phyloP scores from a whole-genome alignment of 345 rosid genomes.

The Eucalyptus caleyi region DNA sequence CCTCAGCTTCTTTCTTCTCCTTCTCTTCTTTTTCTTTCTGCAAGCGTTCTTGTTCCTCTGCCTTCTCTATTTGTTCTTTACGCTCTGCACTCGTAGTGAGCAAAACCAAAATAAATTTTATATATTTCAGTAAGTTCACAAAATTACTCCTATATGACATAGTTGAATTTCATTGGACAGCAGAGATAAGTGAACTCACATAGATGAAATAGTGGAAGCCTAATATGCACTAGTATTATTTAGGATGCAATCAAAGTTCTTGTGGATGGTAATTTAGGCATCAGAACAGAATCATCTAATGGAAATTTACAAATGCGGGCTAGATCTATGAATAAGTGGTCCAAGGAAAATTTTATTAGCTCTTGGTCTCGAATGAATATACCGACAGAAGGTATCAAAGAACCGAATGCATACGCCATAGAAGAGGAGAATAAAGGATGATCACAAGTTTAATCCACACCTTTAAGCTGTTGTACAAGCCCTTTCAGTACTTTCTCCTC shows the following conservation, averaged over 20 bases:
- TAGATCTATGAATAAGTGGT: not conserved
- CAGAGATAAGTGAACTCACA: not conserved
- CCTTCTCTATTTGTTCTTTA: constrained; percentile 84
- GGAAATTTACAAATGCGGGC: not conserved
- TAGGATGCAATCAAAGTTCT: not conserved
- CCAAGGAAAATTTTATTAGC: not conserved
- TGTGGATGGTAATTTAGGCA: not conserved
- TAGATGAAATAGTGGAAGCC: not conserved
- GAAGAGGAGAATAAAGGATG: not conserved
- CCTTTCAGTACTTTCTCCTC: constrained; percentile 74
- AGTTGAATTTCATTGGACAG: not conserved
- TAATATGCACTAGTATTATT: not conserved
- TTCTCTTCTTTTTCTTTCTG: constrained; percentile 77
- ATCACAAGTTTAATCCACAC: constrained; percentile 15
- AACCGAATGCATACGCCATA: not conserved
- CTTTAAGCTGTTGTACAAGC: constrained; percentile 82
- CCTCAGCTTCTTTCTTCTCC: constrained; percentile 63
- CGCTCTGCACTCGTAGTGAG: constrained; percentile 28
- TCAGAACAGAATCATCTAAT: not conserved
- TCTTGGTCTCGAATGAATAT: not conserved
- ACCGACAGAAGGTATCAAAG: not conserved
- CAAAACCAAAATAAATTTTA: not conserved
- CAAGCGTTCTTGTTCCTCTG: constrained; percentile 68
- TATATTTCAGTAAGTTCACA: not conserved
- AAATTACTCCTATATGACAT: not conserved